phyloP scores from a whole-genome alignment of 257 asterid species.

The Scutellaria minor region DNA sequence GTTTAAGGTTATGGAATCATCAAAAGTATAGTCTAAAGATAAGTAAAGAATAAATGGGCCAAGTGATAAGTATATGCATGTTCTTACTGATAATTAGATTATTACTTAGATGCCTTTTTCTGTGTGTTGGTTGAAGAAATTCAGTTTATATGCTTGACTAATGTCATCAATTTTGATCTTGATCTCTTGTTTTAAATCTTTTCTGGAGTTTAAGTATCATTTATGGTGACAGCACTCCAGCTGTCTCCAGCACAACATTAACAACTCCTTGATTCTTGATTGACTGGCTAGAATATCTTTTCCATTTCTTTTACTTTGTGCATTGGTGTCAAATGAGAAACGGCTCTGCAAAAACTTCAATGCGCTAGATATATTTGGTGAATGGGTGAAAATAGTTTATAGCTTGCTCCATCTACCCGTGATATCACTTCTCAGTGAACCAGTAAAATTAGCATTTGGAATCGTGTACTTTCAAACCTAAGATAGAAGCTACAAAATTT shows the following conservation, averaged over 20 bases:
- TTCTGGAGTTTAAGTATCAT: constrained; percentile 14
- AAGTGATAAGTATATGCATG: constrained; percentile 3
- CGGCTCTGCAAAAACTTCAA: neutral
- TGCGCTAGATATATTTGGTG: neutral
- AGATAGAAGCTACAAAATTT: constrained; percentile 18
- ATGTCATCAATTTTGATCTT: neutral
- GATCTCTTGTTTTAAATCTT: neutral
- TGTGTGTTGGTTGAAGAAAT: constrained; percentile 16
- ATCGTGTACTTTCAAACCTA: constrained; percentile 4
- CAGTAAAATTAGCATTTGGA: constrained; percentile 17
- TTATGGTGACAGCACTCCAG: neutral
- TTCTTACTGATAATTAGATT: neutral
- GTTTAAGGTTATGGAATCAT: neutral
- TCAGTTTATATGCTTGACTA: constrained; percentile 8
- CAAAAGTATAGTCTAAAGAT: constrained; percentile 3
- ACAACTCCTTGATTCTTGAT: constrained; percentile 11
- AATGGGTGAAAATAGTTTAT: constrained; percentile 13
- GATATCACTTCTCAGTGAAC: neutral
- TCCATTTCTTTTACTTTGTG: neutral
- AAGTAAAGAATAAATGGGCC: neutral
- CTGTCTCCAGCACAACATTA: neutral
- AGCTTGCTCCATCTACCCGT: neutral
- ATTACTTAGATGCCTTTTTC: neutral
- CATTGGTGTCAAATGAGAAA: constrained; percentile 19
- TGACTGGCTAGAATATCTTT: neutral